Base-by-base conservation (phyloP, 371 early-diverging fungal species). In the Synchytrium microbalum region DNA sequence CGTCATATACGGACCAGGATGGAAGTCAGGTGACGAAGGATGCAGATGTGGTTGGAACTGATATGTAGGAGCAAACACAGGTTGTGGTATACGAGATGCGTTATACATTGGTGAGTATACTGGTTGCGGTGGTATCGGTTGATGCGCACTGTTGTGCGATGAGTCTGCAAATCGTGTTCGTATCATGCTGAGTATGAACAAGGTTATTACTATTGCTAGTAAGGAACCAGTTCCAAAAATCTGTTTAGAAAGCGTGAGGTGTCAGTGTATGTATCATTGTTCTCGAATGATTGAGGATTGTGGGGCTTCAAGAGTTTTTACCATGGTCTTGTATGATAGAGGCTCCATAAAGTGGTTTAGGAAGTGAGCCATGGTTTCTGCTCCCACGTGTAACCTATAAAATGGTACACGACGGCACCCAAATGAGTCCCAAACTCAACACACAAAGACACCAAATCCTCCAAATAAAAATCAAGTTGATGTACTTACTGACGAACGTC, bases 301-400 rank as follows among this genome's bases (percentile, higher is more conserved):
- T n/a, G n/a, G n/a, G n/a, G n/a, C n/a, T n/a, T n/a, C n/a, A n/a
- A n/a, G n/a, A n/a, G n/a, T n/a, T 10, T 24, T 8, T 58, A 84
- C 85, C 86, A 91, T 79, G 0, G 91, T 84, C 64, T 91, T 91
- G 59, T 85, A 82, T 19, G 89, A 88, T n/a, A 91, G 77, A 1
- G 89, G 87, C 28, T 90, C 90, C 25, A 90, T 79, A 64, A 91
- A 84, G 54, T 88, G 83, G 59, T 88, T 90, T 32, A 90, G 69
- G 24, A 89, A 88, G 58, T 89, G 90, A 19, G 89, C 92, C 59
- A 90, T 71, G 0, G 88, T 86, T 69, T 91, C 90, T 2, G 90
- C 92, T 1, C 86, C 86, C 16, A 90, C 79, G 67, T 84, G 82
- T 25, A 77, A 57, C 59, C 72, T 68, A 53, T 23, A 32, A 19